Evolutionary conservation across 352 stramenopile species (phyloP), one percentile per base, ranked within the genome.

Genomic region (Phytophthora foliorum): DNA sequence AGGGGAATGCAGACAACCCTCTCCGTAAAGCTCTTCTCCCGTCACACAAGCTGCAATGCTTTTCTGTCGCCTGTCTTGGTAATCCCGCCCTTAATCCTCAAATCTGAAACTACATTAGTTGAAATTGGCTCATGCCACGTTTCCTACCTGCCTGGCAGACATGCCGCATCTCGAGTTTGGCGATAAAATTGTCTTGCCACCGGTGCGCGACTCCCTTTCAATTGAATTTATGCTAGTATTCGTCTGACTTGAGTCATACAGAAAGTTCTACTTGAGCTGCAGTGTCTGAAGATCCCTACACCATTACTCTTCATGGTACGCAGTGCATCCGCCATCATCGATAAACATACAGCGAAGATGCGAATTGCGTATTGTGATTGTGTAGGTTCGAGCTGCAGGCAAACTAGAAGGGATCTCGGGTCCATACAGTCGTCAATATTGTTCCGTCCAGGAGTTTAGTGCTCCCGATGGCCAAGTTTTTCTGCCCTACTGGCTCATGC

Each of bases 401-500:
- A 13, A 44, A 19, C 8, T 13, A 38, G 27, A 57, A 10, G 36
- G 11, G 19, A n/a, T 6, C 29, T 19, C 17, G 24, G 22, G 2
- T 16, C 7, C 6, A 16, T 59, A n/a, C 6, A 38, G n/a, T 25
- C 24, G 14, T 19, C 81, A 91, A 41, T 86, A 85, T 36, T 89
- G 83, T 50, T 86, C 79, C 0, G 81, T 91, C 11, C 80, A 89
- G 45, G 83, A 91, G 41, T 91, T 91, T 56, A 90, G 81, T 54
- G 75, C 83, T 24, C 73, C 81, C 2, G 63, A 80, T 25, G 81
- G 75, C 2, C 72, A 88, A 48, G 75, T 78, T 16, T 91, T 84
- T 42, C 72, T 88, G 17, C 83, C 83, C 1, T 89, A 88, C 55
- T 91, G 83, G 83, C 86, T 91, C 31, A 91, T 91, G 83, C 79